Evolutionary conservation across 805 yeast species (phyloP).

Genomic region (Kockiozyma suomiensis): DNA sequence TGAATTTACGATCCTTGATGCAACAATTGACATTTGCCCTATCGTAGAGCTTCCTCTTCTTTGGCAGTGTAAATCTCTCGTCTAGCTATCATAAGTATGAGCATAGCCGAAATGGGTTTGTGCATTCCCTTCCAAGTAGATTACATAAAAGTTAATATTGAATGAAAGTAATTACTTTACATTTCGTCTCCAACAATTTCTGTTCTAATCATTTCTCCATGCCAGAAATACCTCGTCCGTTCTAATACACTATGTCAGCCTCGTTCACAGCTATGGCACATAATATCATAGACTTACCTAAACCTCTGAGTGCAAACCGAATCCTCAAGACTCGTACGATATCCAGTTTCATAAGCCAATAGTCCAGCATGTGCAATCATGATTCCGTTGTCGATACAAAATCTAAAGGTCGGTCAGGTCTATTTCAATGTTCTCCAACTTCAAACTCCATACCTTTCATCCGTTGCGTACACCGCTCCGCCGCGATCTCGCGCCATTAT

Average conservation of each 20-base stretch:
- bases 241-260: not conserved
- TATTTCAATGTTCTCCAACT: too few species aligned
- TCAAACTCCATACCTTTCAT: slow-evolving; percentile 57
- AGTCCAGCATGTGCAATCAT: slow-evolving; percentile 99
- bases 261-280: not conserved
- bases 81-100: too few species aligned
- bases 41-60: too few species aligned
- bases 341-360: slow-evolving; percentile 81
- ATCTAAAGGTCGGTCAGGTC: slow-evolving; percentile 39
- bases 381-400: slow-evolving; percentile 96
- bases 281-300: slow-evolving; percentile 45
- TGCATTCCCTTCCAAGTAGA: too few species aligned
- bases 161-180: too few species aligned
- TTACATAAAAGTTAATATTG: too few species aligned
- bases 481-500: slow-evolving; percentile 85
- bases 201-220: slow-evolving; percentile 25
- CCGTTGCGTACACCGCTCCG: slow-evolving; percentile 92
- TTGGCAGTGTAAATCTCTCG: too few species aligned
- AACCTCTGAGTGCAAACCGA: slow-evolving; percentile 92
- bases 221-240: slow-evolving; percentile 31
- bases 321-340: slow-evolving; percentile 55
- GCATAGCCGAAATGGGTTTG: too few species aligned
- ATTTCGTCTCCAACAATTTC: too few species aligned
- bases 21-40: too few species aligned
- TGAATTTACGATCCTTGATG: too few species aligned